phyloP scores from a whole-genome alignment of 768 basidiomycete species.

The Pseudohyphozyma bogoriensis region DNA sequence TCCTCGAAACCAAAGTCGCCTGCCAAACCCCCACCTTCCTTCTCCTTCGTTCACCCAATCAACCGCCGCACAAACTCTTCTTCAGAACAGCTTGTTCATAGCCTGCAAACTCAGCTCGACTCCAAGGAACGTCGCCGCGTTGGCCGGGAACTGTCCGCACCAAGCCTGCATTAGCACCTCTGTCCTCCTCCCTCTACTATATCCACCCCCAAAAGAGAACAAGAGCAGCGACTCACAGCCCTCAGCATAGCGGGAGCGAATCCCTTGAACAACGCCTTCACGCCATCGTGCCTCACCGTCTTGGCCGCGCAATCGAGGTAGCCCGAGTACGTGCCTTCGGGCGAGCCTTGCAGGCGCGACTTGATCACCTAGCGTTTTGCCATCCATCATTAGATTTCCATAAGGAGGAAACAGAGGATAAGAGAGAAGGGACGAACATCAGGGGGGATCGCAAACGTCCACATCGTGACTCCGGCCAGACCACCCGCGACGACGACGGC shows the following conservation, averaged over 20 bases:
- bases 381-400: background rate
- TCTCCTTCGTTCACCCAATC: background rate
- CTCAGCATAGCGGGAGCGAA: conserved; percentile 91
- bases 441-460: conserved; percentile 92
- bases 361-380: conserved; percentile 87
- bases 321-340: conserved; percentile 93
- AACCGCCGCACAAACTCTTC: too few species aligned
- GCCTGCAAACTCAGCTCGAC: conserved; percentile 80
- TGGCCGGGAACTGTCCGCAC: conserved; percentile 76
- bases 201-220: too few species aligned
- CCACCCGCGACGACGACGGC: conserved; percentile 87
- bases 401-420: too few species aligned
- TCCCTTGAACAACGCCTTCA: conserved; percentile 81
- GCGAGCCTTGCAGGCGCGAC: conserved; percentile 89
- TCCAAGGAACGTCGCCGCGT: conserved; percentile 85
- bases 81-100: conserved; percentile 59
- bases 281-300: conserved; percentile 79
- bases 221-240: background rate
- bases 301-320: conserved; percentile 85
- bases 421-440: conserved; percentile 55
- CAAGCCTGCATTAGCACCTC: conserved; percentile 35
- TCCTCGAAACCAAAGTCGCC: too few species aligned
- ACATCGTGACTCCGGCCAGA: conserved; percentile 93
- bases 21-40: too few species aligned
- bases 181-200: background rate